Evolutionary conservation across 2,329 filamentous ascomycete species (phyloP).

Genomic region (Calonectria pseudoturangicola): DNA sequence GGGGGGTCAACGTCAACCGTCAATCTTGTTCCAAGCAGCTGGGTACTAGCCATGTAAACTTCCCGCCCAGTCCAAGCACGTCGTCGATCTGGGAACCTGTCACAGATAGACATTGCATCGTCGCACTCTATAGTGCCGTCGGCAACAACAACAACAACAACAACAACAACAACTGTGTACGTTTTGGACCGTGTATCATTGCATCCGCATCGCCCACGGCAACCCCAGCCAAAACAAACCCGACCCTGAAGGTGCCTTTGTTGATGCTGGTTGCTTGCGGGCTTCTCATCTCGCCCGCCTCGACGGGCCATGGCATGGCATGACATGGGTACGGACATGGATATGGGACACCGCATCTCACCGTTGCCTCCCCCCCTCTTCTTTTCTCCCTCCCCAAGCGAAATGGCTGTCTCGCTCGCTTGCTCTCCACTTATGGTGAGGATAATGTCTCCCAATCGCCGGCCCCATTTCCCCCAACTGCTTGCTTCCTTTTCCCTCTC

Average conservation of each 20-base stretch:
- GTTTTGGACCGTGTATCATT: slow-evolving; percentile 16
- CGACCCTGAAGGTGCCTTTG: background rate
- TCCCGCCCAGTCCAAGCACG: slow-evolving; percentile 14
- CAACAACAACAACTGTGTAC: slow-evolving; percentile 9
- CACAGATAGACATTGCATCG: slow-evolving; percentile 24
- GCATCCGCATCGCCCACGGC: slow-evolving; percentile 34
- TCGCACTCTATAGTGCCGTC: slow-evolving; percentile 23
- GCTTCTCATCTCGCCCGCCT: slow-evolving; percentile 26
- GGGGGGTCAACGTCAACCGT: slow-evolving; percentile 18
- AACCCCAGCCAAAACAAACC: slow-evolving; percentile 25
- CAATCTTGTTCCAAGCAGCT: slow-evolving; percentile 32
- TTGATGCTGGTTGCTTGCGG: slow-evolving; percentile 17
- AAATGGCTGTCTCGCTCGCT: slow-evolving; percentile 26
- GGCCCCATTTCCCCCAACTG: slow-evolving; percentile 29
- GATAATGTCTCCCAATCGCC: slow-evolving; percentile 27
- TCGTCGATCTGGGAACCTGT: slow-evolving; percentile 18
- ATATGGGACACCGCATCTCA: slow-evolving; percentile 25
- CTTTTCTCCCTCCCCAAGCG: slow-evolving; percentile 25
- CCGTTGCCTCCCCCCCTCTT: slow-evolving; percentile 27
- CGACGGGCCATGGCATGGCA: slow-evolving; percentile 13
- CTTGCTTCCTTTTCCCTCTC: slow-evolving; percentile 39
- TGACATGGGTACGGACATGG: slow-evolving; percentile 25
- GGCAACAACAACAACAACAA: background rate
- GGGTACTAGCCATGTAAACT: slow-evolving; percentile 26
- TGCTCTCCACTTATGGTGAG: slow-evolving; percentile 26